Evolutionary conservation across 164 flowering plant species (phyloP).

Genomic region (Stephania japonica): DNA sequence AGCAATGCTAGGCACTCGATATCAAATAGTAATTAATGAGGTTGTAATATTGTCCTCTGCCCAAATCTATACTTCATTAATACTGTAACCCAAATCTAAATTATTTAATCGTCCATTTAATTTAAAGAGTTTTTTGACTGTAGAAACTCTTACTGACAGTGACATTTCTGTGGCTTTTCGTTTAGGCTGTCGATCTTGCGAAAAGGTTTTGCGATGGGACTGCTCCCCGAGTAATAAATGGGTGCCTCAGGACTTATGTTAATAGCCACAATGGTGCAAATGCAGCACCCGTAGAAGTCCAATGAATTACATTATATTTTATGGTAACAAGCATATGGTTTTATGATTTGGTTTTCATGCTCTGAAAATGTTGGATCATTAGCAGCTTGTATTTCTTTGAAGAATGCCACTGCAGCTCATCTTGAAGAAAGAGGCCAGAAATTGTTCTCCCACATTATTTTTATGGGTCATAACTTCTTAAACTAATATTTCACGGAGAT

Average conservation of each 20-base stretch:
- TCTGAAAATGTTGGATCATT: neutral
- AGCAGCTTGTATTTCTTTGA: neutral
- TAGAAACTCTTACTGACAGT: slow-evolving; percentile 1
- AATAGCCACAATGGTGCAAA: slow-evolving; percentile 33
- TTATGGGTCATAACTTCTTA: too few relatives aligned
- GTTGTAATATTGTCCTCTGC: slow-evolving; percentile 23
- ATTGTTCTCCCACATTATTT: neutral
- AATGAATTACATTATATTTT: slow-evolving; percentile 4
- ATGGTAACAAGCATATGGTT: neutral
- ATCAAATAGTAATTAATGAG: slow-evolving; percentile 88
- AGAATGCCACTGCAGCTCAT: neutral
- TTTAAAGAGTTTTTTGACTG: neutral
- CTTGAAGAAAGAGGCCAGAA: neutral
- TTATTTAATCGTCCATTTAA: neutral
- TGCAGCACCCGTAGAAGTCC: slow-evolving; percentile 14
- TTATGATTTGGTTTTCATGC: neutral
- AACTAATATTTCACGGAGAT: too few relatives aligned
- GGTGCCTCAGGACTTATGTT: slow-evolving; percentile 74
- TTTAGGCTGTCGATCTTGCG: slow-evolving; percentile 89
- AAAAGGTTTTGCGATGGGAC: slow-evolving; percentile 94
- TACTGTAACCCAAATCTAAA: neutral
- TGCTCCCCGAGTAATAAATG: slow-evolving; percentile 84
- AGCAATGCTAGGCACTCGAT: slow-evolving; percentile 56
- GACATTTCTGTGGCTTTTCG: neutral
- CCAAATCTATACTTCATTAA: too few relatives aligned